Percentiles rank a stretch among this genome's conserved stretches.
Conservation (phyloP, 352 stramenopile species). For the Pythium monospermum region DNA sequence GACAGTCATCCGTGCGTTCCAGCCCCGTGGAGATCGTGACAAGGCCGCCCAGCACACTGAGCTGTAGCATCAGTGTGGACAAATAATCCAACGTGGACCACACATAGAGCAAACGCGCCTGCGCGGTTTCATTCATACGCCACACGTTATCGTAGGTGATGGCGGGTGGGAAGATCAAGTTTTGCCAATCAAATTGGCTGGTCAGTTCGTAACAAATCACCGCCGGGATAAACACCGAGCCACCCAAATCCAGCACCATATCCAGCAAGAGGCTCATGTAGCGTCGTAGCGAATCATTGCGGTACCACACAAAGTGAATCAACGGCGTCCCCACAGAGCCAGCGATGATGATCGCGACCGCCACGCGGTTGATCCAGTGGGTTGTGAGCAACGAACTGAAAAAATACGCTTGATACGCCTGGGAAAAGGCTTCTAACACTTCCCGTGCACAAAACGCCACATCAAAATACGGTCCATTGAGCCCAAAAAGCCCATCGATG, state of each 20-base stretch:
- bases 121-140: background rate
- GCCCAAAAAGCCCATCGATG: background rate
- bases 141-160: slow-evolving; percentile 9
- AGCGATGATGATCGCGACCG: slow-evolving; percentile 2
- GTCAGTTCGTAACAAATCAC: background rate
- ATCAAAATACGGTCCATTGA: slow-evolving; percentile 10
- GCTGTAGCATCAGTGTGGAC: slow-evolving; percentile 2
- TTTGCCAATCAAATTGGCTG: background rate
- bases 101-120: background rate
- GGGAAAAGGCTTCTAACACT: slow-evolving; percentile 6
- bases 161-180: background rate
- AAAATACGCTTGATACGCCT: slow-evolving; percentile 15
- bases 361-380: slow-evolving; percentile 5
- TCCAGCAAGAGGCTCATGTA: slow-evolving; percentile 2
- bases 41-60: slow-evolving; percentile 7
- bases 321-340: slow-evolving; percentile 4
- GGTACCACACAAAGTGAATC: background rate
- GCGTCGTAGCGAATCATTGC: background rate
- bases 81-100: slow-evolving; percentile 8
- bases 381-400: background rate
- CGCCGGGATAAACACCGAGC: slow-evolving; percentile 2
- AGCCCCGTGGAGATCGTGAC: slow-evolving; percentile 1
- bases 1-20: no score
- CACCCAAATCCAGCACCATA: slow-evolving; percentile 5
- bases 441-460: slow-evolving; percentile 4